Evolutionary conservation across 495 filamentous ascomycete species (phyloP).

Genomic region (Letharia lupina): DNA sequence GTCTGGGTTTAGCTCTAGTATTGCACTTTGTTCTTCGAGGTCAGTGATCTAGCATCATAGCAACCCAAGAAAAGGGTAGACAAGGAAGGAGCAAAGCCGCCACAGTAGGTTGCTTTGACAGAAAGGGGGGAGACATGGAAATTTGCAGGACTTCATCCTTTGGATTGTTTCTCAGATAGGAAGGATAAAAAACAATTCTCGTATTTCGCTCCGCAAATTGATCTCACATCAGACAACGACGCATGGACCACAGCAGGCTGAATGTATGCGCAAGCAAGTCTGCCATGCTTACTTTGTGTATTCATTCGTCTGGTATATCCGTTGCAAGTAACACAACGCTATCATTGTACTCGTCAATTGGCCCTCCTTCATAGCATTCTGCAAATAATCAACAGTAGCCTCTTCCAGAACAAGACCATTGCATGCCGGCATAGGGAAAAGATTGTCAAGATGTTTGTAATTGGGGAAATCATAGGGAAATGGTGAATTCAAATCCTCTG

Average conservation of each 20-base stretch:
- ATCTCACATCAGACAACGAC: background rate
- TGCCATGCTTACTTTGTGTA: slow-evolving; percentile 47
- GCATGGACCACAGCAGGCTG: too few relatives aligned
- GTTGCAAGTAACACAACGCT: slow-evolving; percentile 44
- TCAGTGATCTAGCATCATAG: background rate
- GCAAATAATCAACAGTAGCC: slow-evolving; percentile 49
- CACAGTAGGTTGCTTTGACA: background rate
- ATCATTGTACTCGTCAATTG: slow-evolving; percentile 43
- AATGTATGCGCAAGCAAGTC: background rate
- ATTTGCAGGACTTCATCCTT: too few relatives aligned
- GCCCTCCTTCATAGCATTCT: slow-evolving; percentile 35
- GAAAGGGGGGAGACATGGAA: too few relatives aligned
- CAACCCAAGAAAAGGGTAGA: background rate
- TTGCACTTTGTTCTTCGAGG: slow-evolving; percentile 31
- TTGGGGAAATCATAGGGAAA: slow-evolving; percentile 8
- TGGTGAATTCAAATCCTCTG: background rate
- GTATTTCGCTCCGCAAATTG: background rate
- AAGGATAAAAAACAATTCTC: background rate
- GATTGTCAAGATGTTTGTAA: slow-evolving; percentile 42
- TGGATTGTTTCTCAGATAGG: background rate
- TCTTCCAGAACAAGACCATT: slow-evolving; percentile 56
- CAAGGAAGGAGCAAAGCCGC: background rate
- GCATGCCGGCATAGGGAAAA: slow-evolving; percentile 55
- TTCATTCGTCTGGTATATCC: slow-evolving; percentile 45
- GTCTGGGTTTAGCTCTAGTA: slow-evolving; percentile 58